Base-by-base conservation (phyloP, 2,329 filamentous ascomycete species). In the Akanthomyces uredinophilus region DNA sequence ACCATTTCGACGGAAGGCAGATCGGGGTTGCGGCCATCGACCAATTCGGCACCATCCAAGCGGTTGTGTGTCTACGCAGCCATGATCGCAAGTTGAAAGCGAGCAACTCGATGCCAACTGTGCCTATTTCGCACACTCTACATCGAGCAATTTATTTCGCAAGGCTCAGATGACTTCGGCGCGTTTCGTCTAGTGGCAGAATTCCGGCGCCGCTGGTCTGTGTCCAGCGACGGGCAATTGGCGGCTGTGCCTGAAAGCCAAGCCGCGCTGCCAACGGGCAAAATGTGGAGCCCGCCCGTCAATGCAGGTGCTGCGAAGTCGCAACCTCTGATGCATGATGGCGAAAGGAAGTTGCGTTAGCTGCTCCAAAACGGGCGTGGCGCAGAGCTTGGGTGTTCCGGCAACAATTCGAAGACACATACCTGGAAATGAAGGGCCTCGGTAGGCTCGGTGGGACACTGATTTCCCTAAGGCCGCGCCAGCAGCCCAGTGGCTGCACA, bases 351-450 rank as follows among this genome's bases (percentile, higher is more conserved):
- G 32, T 39, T 39, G 46, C 57, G 46, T 16, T 54, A 58, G 11
- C 64, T 63, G 27, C 63, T 66, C 24, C 64, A 64, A 37, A 63
- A 63, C n/a, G 44, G 47, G 50, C 27, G 51, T 22, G 59, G 49
- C 20, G 51, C 22, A 20, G 32, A 35, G 32, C 32, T 35, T 35
- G 32, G 47, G 46, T 41, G 32, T 14, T 60, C 10, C 14, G 5
- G 8, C 47, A 35, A 11, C 14, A 51, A 18, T 24, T 51, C 35
- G 14, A 35, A 44, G 27, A 35, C n/a, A 37, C 14, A 37, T 1
- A 39, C 16, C 49, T 47, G n/a, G 50, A 53, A 46, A 46, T 60
- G 39, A 53, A 39, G n/a, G 27, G 46, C 43, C 43, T 46, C 2
- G 29, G 29, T 20, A n/a, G 44, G 43, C 16, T 56, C 6, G 20